Percentiles rank a stretch among this genome's conserved stretches.
Evolutionary conservation across 2,329 filamentous ascomycete species (phyloP).

Genomic region (Cordyceps tenuipes): DNA sequence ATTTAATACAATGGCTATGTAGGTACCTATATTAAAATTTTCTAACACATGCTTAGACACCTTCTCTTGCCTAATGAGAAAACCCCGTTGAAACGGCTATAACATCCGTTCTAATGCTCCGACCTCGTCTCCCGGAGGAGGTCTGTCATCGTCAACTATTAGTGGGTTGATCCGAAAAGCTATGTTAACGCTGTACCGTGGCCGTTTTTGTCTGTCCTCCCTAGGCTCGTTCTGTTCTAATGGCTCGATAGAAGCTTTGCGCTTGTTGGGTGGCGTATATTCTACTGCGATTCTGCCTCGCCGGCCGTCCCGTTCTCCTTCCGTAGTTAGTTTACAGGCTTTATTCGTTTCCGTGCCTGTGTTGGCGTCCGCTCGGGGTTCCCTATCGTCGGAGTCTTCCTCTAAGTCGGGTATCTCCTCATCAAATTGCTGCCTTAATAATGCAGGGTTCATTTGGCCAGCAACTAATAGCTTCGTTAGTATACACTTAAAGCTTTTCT

Average conservation of each 20-base stretch:
- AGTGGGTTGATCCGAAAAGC: no score
- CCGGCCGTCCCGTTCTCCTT: neutral
- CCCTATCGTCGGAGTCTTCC: neutral
- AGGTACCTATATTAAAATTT: neutral
- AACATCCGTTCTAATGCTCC: neutral
- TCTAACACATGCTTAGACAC: neutral
- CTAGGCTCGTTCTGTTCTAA: no score
- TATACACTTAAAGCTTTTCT: neutral
- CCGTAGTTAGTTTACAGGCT: neutral
- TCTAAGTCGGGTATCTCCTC: neutral
- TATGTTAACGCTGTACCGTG: no score
- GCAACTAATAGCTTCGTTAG: neutral
- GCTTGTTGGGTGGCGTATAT: no score
- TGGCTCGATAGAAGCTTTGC: no score
- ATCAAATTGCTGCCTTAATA: neutral
- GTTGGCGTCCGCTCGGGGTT: neutral
- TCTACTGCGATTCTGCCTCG: neutral
- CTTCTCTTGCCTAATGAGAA: neutral
- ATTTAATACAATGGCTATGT: neutral
- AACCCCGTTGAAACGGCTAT: neutral
- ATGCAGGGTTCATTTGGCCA: neutral
- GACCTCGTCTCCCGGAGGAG: no score
- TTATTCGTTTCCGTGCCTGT: neutral
- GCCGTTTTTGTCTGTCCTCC: no score
- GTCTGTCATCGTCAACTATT: no score